Evolutionary conservation across 495 filamentous ascomycete species (phyloP).

Genomic region (Astrocystis sublimbata): DNA sequence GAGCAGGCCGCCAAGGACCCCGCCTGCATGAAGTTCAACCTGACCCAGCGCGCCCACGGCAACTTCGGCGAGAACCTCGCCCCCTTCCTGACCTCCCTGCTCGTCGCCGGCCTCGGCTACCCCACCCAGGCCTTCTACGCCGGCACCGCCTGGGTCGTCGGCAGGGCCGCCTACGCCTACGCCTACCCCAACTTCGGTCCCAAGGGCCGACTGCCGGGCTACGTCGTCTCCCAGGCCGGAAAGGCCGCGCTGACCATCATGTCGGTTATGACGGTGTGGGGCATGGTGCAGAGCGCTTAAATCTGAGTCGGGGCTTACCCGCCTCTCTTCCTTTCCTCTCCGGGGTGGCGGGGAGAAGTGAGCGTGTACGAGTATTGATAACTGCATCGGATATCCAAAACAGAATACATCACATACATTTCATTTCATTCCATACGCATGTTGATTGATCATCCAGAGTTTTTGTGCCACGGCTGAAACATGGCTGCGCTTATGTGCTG

Average conservation of each 20-base stretch:
- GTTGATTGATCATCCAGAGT: no score
- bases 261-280: constrained; percentile 36
- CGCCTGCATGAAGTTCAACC: constrained; percentile 53
- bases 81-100: constrained; percentile 57
- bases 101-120: constrained; percentile 58
- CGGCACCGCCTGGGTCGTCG: constrained; percentile 58
- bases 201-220: constrained; percentile 33
- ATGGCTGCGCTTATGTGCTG: no score
- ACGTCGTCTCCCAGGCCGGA: constrained; percentile 17
- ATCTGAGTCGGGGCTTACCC: no score
- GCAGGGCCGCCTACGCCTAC: constrained; percentile 54
- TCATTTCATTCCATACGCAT: no score
- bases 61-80: constrained; percentile 70
- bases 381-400: no score
- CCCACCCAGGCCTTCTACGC: constrained; percentile 55
- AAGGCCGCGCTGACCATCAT: constrained; percentile 34
- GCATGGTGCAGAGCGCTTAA: constrained; percentile 32
- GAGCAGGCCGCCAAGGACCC: constrained; percentile 60
- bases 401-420: no score
- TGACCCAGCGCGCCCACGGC: constrained; percentile 68
- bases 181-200: constrained; percentile 58
- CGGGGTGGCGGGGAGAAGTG: no score
- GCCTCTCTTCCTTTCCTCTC: no score
- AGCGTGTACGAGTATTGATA: no score
- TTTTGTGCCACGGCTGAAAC: no score